phyloP scores from a whole-genome alignment of 1,284 basidiomycete species.

The Apiotrichum montevideense region DNA sequence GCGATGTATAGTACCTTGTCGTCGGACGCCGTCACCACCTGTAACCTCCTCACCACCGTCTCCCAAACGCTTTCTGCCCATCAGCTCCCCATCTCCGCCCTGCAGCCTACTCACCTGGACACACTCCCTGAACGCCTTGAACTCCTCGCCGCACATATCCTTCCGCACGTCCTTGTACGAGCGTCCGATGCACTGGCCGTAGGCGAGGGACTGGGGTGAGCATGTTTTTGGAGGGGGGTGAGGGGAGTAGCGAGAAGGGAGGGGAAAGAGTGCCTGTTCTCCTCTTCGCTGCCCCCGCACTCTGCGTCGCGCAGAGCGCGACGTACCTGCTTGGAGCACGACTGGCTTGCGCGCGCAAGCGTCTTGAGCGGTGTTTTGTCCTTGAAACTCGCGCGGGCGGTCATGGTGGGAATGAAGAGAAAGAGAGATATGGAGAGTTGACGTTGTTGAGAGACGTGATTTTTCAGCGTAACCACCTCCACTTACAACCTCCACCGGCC shows the following conservation, averaged over 20 bases:
- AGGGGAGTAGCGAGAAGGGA: neutral
- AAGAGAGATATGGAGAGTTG: no score
- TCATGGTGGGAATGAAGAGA: slow-evolving; percentile 9
- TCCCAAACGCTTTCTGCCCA: no score
- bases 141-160: slow-evolving; percentile 48
- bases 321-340: slow-evolving; percentile 40
- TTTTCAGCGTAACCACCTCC: no score
- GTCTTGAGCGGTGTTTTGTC: slow-evolving; percentile 42
- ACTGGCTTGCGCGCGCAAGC: slow-evolving; percentile 36
- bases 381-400: slow-evolving; percentile 29
- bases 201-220: slow-evolving; percentile 41
- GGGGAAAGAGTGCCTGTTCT: neutral
- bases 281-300: neutral
- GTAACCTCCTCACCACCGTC: slow-evolving; percentile 30
- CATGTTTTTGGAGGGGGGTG: no score
- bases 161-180: slow-evolving; percentile 47
- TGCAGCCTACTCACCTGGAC: slow-evolving; percentile 39
- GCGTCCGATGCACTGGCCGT: slow-evolving; percentile 48
- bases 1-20: neutral
- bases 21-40: no score
- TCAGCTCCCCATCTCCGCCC: no score
- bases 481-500: neutral
- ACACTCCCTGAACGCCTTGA: slow-evolving; percentile 48
- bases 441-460: no score
- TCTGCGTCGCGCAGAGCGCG: neutral